phyloP scores from a whole-genome alignment of 2,329 filamentous ascomycete genomes.

The Ophiostoma quercus region DNA sequence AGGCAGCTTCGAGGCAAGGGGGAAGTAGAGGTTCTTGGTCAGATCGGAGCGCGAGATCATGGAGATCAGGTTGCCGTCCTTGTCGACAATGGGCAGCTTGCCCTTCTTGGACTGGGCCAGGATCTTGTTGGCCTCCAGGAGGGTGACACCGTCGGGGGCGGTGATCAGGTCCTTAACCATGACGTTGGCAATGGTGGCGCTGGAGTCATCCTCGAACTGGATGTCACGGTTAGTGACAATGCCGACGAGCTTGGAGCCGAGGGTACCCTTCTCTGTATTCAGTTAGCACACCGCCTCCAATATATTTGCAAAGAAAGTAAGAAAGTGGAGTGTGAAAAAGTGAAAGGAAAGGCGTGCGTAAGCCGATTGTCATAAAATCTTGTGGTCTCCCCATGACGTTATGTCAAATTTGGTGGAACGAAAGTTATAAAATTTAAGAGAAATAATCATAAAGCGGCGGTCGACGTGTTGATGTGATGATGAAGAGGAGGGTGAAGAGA shows the following conservation, averaged over 20 bases:
- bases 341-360: slow-evolving; percentile 19
- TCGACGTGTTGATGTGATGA: slow-evolving; percentile 28
- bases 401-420: slow-evolving; percentile 97
- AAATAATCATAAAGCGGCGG: slow-evolving; percentile 65
- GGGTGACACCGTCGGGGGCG: slow-evolving; percentile 72
- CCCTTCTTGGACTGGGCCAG: slow-evolving; percentile 96
- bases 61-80: slow-evolving; percentile 77
- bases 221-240: slow-evolving; percentile 98
- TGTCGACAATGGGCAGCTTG: slow-evolving; percentile 89
- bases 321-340: slow-evolving; percentile 19
- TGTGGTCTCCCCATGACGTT: slow-evolving; percentile 75
- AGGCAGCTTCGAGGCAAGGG: slow-evolving; percentile 89
- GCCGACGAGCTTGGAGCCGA: slow-evolving; percentile 91
- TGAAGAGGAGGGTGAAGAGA: background rate
- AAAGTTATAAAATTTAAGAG: slow-evolving; percentile 84
- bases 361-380: slow-evolving; percentile 29
- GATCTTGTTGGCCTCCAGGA: slow-evolving; percentile 86
- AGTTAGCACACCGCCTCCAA: slow-evolving; percentile 36
- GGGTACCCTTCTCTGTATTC: slow-evolving; percentile 72
- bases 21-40: slow-evolving; percentile 98
- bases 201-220: slow-evolving; percentile 79
- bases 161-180: slow-evolving; percentile 98
- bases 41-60: slow-evolving; percentile 91
- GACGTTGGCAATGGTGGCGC: slow-evolving; percentile 73
- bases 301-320: background rate